These are phyloP conservation scores for Hypoxylon crocopeplum DNA, from an alignment of 495 filamentous ascomycete species.

Conservation along the genomic window DNA sequence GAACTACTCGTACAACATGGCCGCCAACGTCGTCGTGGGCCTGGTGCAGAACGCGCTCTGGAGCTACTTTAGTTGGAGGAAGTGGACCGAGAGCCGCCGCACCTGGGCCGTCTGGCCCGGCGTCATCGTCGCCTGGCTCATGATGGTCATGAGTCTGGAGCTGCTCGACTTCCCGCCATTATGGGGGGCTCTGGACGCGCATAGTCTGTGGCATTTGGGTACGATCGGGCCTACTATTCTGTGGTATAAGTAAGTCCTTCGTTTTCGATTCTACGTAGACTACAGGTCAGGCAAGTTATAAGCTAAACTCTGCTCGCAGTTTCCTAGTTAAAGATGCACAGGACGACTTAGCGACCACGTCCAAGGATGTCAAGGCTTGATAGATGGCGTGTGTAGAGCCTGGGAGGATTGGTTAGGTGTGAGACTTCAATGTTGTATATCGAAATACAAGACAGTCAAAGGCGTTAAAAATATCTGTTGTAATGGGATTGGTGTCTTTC, in stretches of 20 bases:
- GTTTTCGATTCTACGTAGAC: not conserved
- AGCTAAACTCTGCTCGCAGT: conserved; percentile 49
- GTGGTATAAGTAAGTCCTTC: conserved; percentile 88
- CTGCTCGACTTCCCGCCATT: conserved; percentile 91
- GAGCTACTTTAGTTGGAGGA: conserved; percentile 79
- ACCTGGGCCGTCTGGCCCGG: conserved; percentile 93
- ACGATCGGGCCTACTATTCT: conserved; percentile 88
- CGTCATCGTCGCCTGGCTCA: conserved; percentile 89
- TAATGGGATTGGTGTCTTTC: conserved; percentile 23
- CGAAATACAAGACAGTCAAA: not conserved
- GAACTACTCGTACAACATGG: conserved; percentile 98
- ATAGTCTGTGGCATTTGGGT: conserved; percentile 94
- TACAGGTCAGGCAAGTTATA: not conserved
- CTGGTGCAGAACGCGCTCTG: conserved; percentile 83
- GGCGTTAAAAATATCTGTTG: conserved; percentile 28
- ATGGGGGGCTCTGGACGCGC: conserved; percentile 85
- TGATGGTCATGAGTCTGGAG: conserved; percentile 94
- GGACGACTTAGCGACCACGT: conserved; percentile 67
- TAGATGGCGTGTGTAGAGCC: not conserved
- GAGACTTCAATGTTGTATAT: conserved; percentile 16
- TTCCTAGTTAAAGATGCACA: conserved; percentile 80
- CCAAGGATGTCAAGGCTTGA: conserved; percentile 43
- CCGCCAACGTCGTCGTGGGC: conserved; percentile 85
- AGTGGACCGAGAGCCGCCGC: conserved; percentile 70
- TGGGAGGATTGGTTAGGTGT: not conserved